Evolutionary conservation across 108 stramenopile species (phyloP), one percentile per base, ranked within the genome.

Genomic region (Phaeodactylum tricornutum): DNA sequence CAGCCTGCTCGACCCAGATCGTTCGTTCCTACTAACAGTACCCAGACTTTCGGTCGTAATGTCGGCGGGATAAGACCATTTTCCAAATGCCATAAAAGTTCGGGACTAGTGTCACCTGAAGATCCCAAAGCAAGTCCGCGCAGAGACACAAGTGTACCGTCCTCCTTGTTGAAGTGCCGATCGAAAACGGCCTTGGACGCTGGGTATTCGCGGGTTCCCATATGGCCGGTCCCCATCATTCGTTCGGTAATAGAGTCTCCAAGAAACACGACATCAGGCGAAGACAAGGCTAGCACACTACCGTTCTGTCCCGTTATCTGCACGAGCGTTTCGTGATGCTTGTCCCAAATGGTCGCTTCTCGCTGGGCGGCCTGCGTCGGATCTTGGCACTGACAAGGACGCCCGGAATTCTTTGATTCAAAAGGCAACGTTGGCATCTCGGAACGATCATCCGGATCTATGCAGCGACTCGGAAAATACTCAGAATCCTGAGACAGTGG

Each of bases 211-310:
- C 38, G 43, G 1, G 26, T 27, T 36, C 26, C 35, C 1, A 58
- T 31, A 35, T 59, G 57, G 9, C 59, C 59, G 22, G 67, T 61
- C 11, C 61, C 62, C 32, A 63, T 62, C 58, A 62, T 43, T 46
- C 50, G 48, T 53, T 58, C 74, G 1, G 66, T 65, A 38, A 83
- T 72, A 19, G 62, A 64, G 64, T 83, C 81, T 8, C 81, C 81
- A 44, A 74, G 43, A 61, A 82, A 77, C 12, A 75, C 71, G 6
- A 83, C 81, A 67, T 83, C 73, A n/a, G n/a, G n/a, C n/a, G n/a
- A n/a, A n/a, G n/a, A n/a, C n/a, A n/a, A n/a, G n/a, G n/a, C n/a
- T n/a, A n/a, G n/a, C n/a, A n/a, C n/a, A n/a, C n/a, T n/a, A n/a
- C n/a, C n/a, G n/a, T n/a, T n/a, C n/a, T n/a, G n/a, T n/a, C n/a